These are phyloP conservation scores for Stenogyne calaminthoides DNA, from an alignment of 305 asterid species.

Conservation along the genomic window DNA sequence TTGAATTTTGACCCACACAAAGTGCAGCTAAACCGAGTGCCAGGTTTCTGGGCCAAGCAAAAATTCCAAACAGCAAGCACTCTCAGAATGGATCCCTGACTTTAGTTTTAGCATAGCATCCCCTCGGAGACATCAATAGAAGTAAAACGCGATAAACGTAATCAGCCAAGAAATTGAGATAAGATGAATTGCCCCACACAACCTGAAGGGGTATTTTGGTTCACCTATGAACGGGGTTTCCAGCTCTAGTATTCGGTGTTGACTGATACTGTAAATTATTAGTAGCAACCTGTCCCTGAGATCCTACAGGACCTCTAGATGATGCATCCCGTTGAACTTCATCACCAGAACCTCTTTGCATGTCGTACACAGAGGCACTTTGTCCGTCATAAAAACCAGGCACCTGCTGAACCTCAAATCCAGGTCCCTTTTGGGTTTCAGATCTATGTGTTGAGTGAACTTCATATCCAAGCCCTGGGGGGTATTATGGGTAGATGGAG, in stretches of 20 bases:
- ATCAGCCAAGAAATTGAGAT: background rate
- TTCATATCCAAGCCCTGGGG: constrained; percentile 45
- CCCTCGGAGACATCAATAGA: background rate
- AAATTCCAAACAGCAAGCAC: background rate
- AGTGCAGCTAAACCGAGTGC: background rate
- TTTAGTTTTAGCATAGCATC: background rate
- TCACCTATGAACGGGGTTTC: constrained; percentile 54
- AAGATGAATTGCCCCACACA: background rate
- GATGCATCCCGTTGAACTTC: constrained; percentile 50
- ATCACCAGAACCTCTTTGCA: constrained; percentile 55
- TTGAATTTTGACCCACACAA: background rate
- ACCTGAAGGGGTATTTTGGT: background rate
- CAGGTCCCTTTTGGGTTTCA: constrained; percentile 37
- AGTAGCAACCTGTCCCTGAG: constrained; percentile 57
- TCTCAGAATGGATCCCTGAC: background rate
- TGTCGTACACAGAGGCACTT: constrained; percentile 45
- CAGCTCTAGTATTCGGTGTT: constrained; percentile 44
- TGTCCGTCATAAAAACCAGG: constrained; percentile 51
- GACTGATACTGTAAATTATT: constrained; percentile 45
- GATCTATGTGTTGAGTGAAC: constrained; percentile 37
- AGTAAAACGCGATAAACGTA: background rate
- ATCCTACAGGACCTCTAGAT: constrained; percentile 50
- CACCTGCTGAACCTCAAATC: too few relatives aligned
- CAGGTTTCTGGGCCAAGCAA: background rate
- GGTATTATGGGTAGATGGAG: constrained; percentile 40